A percentile compares a stretch with the other conserved stretches of the same genome.
These are phyloP conservation scores for Funneliformis caledonium DNA, from an alignment of 371 early-diverging fungal species.

Conservation along the genomic window DNA sequence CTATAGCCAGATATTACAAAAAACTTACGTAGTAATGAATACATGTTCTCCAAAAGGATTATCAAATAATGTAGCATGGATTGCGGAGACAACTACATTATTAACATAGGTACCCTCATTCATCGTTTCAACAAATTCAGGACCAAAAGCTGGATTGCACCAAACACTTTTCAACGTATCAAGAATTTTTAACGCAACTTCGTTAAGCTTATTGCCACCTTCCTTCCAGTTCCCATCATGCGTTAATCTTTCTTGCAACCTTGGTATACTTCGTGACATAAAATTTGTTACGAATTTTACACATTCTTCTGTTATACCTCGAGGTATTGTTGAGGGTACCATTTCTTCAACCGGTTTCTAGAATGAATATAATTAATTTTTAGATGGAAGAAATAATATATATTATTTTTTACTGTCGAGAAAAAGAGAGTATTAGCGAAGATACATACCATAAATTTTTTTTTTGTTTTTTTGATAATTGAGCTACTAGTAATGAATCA, in stretches of 20 bases:
- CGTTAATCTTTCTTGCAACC: conserved; percentile 1
- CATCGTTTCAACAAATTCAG: too few species aligned
- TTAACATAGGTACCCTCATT: too few species aligned
- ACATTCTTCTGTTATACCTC: too few species aligned
- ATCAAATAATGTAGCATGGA: conserved; percentile 16
- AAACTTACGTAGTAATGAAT: conserved; percentile 17
- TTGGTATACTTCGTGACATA: neutral
- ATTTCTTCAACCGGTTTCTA: too few species aligned
- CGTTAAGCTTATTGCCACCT: neutral
- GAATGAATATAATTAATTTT: too few species aligned
- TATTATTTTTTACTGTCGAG: neutral
- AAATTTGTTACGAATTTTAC: conserved; percentile 1
- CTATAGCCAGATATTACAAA: neutral
- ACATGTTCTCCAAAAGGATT: conserved; percentile 19
- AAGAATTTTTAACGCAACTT: conserved; percentile 22
- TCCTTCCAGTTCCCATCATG: neutral
- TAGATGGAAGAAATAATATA: neutral
- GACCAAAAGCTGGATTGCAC: too few species aligned
- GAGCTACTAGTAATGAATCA: too few species aligned
- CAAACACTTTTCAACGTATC: neutral
- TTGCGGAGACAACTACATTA: conserved; percentile 20
- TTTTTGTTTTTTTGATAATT: neutral
- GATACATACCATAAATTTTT: neutral
- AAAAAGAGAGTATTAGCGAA: neutral
- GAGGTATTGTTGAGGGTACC: too few species aligned